Evolutionary conservation across 192 early-diverging fungal genomes (phyloP), one percentile per base, ranked within the genome.

Genomic region (Coemansia sp.): DNA sequence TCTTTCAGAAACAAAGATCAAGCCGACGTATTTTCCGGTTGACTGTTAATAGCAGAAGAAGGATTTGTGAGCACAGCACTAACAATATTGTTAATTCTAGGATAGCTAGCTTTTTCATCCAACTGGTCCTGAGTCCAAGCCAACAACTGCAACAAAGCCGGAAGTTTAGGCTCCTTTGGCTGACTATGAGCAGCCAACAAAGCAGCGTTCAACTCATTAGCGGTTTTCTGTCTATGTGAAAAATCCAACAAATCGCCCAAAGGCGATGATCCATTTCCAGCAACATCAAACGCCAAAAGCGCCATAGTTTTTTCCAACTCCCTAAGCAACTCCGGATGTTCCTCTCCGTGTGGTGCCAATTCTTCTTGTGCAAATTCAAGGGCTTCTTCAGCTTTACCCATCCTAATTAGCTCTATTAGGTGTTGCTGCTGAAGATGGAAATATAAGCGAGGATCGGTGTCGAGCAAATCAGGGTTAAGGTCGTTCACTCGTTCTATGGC

Each of bases 401-500:
- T 73, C 6, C 96, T 87, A 67, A 99, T 99, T 22, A 92, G 86
- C 71, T 99, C 98, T 73, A 99, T 98, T 12, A 99, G 81, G 17
- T 93, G 90, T 83, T 99, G 98, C 83, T 96, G 95, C 81, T 98
- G 96, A 36, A 99, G 84, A 51, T 94, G 96, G 76, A 99, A 99
- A 70, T 89, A 98, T 9, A 99, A 80, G 59, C 90, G 86, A 18
- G 97, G 94, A 74, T 99, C 92, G 9, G 91, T 93, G 79, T 99
- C 98, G 61, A 98, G 72, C 51, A 99, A 93, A 85, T 98, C 97
- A 5, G 98, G 98, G 76, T 99, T 96, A 68, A 99, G 86, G 74
- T 99, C 98, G 72, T 99, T 99, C 2, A 99, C 94, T n/a, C 91
- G 79, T 65, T 96, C 95, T 62, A 99, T 98, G 11, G 98, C 96